Percentiles rank a stretch among this genome's conserved stretches.
Evolutionary conservation across 75 land plant genomes (phyloP).

Genomic region (Chamaecyparis obtusa): DNA sequence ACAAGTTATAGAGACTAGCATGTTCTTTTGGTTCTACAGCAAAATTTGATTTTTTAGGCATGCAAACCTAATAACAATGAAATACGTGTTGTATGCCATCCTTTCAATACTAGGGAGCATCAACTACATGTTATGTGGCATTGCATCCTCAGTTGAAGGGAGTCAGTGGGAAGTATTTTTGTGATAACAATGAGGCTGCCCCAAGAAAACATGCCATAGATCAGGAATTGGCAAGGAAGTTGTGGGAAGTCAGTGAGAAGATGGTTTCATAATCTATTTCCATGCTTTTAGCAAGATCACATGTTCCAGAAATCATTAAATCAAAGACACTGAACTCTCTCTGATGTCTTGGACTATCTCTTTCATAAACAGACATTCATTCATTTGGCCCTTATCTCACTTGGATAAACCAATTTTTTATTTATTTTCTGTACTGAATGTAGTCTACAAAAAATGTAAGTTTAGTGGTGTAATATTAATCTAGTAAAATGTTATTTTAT

Average conservation of each 20-base stretch:
- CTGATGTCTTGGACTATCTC: not conserved
- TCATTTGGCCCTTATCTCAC: not conserved
- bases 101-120: constrained; percentile 60
- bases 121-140: constrained; percentile 79
- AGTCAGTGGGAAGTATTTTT: constrained; percentile 62
- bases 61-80: not conserved
- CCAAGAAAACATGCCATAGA: constrained; percentile 40
- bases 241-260: constrained; percentile 62
- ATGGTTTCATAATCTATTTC: constrained; percentile 16
- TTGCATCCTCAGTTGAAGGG: constrained; percentile 63
- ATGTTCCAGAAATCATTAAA: not conserved
- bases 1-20: not conserved
- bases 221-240: constrained; percentile 41
- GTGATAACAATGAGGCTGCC: constrained; percentile 33
- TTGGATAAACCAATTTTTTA: not conserved
- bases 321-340: not conserved
- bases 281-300: not conserved
- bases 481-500: too few relatives aligned
- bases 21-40: not conserved
- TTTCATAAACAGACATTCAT: not conserved
- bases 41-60: not conserved
- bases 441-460: not conserved
- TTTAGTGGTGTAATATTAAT: too few relatives aligned
- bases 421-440: not conserved
- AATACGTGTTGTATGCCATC: not conserved